Evolutionary conservation across 139 green algal genomes (phyloP).

Genomic region (Pycnococcus provasolii): DNA sequence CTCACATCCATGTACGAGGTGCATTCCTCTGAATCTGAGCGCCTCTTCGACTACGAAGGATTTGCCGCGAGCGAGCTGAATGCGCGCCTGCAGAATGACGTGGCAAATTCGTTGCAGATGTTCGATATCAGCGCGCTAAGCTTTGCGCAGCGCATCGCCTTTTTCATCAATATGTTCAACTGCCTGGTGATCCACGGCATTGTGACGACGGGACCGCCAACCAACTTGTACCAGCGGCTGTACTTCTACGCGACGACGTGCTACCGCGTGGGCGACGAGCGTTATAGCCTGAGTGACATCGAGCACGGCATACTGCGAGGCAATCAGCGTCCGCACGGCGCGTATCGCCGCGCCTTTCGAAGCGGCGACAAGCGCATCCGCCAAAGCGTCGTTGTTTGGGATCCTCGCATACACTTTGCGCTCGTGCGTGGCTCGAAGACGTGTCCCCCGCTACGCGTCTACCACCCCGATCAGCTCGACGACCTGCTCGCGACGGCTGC

Average conservation of each 20-base stretch:
- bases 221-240: slow-evolving; percentile 22
- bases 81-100: slow-evolving; percentile 22
- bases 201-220: slow-evolving; percentile 27
- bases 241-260: slow-evolving; percentile 27
- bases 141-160: slow-evolving; percentile 25
- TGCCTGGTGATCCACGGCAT: slow-evolving; percentile 32
- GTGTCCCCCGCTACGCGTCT: slow-evolving; percentile 28
- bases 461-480: slow-evolving; percentile 7
- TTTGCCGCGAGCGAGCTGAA: slow-evolving; percentile 6
- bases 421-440: slow-evolving; percentile 29
- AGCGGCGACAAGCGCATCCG: slow-evolving; percentile 6
- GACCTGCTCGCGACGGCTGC: slow-evolving; percentile 2
- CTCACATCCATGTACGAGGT: slow-evolving; percentile 16
- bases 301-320: slow-evolving; percentile 34
- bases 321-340: slow-evolving; percentile 25
- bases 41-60: slow-evolving; percentile 30
- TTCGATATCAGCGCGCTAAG: slow-evolving; percentile 11
- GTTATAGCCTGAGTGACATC: slow-evolving; percentile 33
- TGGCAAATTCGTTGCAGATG: slow-evolving; percentile 19
- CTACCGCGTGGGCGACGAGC: slow-evolving; percentile 26
- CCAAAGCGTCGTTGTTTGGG: slow-evolving; percentile 26
- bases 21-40: slow-evolving; percentile 10
- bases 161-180: slow-evolving; percentile 43
- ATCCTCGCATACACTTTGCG: slow-evolving; percentile 37
- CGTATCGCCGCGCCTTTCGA: slow-evolving; percentile 25